Conservation (phyloP, 2,329 filamentous ascomycete genomes). For the Phialophora expanda region DNA sequence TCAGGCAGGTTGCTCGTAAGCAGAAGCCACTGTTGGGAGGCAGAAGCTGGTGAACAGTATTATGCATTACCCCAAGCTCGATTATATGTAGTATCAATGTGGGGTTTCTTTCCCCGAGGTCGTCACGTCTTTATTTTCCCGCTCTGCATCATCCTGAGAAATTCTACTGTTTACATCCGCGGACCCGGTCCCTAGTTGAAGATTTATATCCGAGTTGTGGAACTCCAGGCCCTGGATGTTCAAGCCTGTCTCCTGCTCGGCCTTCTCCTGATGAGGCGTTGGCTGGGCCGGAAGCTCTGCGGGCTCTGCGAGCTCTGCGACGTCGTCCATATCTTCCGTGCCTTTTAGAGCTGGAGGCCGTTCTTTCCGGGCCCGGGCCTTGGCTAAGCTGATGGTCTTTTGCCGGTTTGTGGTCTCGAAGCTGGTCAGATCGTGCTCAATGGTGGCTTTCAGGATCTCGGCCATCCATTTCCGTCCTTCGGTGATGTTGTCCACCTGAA, state of each 20-base stretch:
- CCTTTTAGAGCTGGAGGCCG: conserved; percentile 87
- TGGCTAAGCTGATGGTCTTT: conserved; percentile 90
- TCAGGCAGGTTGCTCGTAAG: no score
- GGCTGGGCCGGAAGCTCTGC: conserved; percentile 26
- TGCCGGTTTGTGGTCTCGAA: conserved; percentile 89
- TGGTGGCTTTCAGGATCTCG: conserved; percentile 97
- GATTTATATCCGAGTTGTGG: conserved; percentile 30
- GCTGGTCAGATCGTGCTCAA: conserved; percentile 81
- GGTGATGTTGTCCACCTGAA: conserved; percentile 88
- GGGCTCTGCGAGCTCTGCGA: conserved; percentile 19
- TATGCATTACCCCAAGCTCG: conserved; percentile 12
- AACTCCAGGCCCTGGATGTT: conserved; percentile 36
- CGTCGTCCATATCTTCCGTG: conserved; percentile 46
- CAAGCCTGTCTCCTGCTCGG: conserved; percentile 29
- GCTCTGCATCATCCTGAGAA: conserved; percentile 18
- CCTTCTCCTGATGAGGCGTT: conserved; percentile 25
- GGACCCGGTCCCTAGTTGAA: conserved; percentile 19
- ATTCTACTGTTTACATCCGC: conserved; percentile 4
- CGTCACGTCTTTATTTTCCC: conserved; percentile 21
- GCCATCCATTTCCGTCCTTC: conserved; percentile 97
- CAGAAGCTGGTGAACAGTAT: not conserved
- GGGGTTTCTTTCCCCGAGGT: not conserved
- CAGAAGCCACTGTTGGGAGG: no score
- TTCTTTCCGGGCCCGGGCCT: conserved; percentile 85
- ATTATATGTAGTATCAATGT: conserved; percentile 14